These are phyloP conservation scores for Saitozyma sp. DNA, from an alignment of 768 basidiomycete species.

Conservation along the genomic window DNA sequence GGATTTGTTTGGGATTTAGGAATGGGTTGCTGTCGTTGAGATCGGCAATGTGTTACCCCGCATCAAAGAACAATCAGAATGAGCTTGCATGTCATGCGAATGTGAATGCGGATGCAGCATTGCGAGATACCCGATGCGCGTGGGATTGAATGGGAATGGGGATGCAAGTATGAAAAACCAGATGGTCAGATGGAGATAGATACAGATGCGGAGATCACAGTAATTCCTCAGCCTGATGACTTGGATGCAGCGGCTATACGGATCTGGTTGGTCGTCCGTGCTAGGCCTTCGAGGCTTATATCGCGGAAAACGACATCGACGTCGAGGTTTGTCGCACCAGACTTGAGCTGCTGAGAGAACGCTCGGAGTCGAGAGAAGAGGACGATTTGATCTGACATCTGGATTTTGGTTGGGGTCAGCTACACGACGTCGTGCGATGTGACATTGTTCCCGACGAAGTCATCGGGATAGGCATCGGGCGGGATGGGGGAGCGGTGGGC, in stretches of 20 bases:
- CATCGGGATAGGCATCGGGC: too few relatives aligned
- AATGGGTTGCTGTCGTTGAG: too few relatives aligned
- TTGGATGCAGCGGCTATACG: background rate
- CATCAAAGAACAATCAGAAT: too few relatives aligned
- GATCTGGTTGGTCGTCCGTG: constrained; percentile 21
- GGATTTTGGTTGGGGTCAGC: background rate
- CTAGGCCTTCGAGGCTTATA: constrained; percentile 19
- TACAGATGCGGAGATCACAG: background rate
- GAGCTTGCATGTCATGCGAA: too few relatives aligned
- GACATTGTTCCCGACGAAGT: too few relatives aligned
- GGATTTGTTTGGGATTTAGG: background rate
- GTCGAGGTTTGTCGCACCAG: background rate
- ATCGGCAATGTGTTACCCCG: too few relatives aligned
- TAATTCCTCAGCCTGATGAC: background rate
- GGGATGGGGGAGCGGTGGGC: too few relatives aligned
- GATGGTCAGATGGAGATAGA: background rate
- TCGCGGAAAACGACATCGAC: constrained; percentile 9
- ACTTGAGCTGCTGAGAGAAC: constrained; percentile 16
- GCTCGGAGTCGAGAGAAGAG: constrained; percentile 20
- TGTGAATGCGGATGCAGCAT: too few relatives aligned
- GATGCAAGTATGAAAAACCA: too few relatives aligned
- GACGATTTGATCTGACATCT: constrained; percentile 34
- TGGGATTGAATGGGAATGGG: too few relatives aligned
- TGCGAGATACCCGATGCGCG: too few relatives aligned
- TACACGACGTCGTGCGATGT: too few relatives aligned